A percentile compares a stretch with the other conserved stretches of the same genome.
Evolutionary conservation across 805 yeast genomes (phyloP).

Genomic region (Saccharomycopsis vini): DNA sequence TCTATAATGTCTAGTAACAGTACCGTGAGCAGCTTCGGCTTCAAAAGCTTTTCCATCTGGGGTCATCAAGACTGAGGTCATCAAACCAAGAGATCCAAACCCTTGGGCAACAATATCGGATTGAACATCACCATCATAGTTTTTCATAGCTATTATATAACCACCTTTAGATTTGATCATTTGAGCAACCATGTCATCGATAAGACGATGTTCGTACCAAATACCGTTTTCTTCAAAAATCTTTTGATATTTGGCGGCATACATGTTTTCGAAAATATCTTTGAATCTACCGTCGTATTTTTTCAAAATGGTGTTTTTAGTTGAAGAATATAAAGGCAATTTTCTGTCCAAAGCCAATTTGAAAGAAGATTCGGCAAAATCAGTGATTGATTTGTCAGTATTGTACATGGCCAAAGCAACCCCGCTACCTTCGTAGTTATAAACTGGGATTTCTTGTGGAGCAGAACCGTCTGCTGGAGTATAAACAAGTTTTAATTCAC

Average conservation of each 20-base stretch:
- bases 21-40: conserved; percentile 83
- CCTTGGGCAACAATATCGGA: conserved; percentile 84
- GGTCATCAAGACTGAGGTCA: conserved; percentile 76
- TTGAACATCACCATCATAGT: conserved; percentile 82
- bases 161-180: conserved; percentile 84
- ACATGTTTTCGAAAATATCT: conserved; percentile 66
- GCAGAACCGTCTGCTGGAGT: conserved; percentile 53
- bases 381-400: conserved; percentile 67
- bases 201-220: conserved; percentile 72
- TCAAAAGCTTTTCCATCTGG: conserved; percentile 85
- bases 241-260: conserved; percentile 45
- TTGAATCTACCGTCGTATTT: conserved; percentile 77
- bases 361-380: conserved; percentile 75
- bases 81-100: conserved; percentile 73
- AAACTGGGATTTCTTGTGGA: conserved; percentile 42
- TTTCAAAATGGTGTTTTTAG: conserved; percentile 76
- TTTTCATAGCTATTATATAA: conserved; percentile 69
- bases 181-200: conserved; percentile 85
- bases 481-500: conserved; percentile 56
- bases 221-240: conserved; percentile 53
- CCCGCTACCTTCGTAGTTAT: conserved; percentile 56
- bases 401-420: conserved; percentile 79
- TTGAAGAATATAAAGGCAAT: conserved; percentile 58
- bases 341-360: conserved; percentile 58
- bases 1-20: conserved; percentile 81